Conservation (phyloP, 768 basidiomycete genomes). For the Panaeolus papilionaceus region DNA sequence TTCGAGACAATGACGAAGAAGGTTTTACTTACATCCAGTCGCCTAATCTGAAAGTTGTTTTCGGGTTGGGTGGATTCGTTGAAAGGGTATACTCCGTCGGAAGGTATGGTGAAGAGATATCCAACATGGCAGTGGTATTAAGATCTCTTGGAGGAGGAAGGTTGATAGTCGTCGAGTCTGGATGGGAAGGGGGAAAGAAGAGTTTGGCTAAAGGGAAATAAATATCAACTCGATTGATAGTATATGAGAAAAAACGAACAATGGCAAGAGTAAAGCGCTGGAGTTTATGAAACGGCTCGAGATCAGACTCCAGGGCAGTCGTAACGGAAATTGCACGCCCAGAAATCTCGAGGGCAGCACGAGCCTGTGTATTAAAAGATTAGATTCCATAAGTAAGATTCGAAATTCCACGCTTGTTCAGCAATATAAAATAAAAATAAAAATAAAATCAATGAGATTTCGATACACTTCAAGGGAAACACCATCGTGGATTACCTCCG, state of each 20-base stretch:
- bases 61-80: conserved; percentile 74
- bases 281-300: conserved; percentile 66
- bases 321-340: conserved; percentile 52
- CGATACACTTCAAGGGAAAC: conserved; percentile 2
- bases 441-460: conserved; percentile 24
- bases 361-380: conserved; percentile 48
- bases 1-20: conserved; percentile 24
- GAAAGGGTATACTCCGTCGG: conserved; percentile 60
- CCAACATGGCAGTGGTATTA: neutral
- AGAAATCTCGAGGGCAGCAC: conserved; percentile 58
- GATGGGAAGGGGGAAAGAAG: conserved; percentile 24
- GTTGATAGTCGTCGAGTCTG: conserved; percentile 19
- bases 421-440: conserved; percentile 9
- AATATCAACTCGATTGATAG: neutral
- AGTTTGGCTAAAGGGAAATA: neutral
- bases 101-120: neutral
- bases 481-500: conserved; percentile 31
- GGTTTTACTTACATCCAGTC: conserved; percentile 74
- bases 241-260: neutral
- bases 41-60: conserved; percentile 68
- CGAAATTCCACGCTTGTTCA: conserved; percentile 3
- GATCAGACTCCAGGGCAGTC: conserved; percentile 66
- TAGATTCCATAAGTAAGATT: conserved; percentile 19
- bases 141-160: conserved; percentile 21
- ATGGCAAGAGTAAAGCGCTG: conserved; percentile 39